Conservation (phyloP, 2,329 filamentous ascomycete genomes). For the Fusarium vanettenii region DNA sequence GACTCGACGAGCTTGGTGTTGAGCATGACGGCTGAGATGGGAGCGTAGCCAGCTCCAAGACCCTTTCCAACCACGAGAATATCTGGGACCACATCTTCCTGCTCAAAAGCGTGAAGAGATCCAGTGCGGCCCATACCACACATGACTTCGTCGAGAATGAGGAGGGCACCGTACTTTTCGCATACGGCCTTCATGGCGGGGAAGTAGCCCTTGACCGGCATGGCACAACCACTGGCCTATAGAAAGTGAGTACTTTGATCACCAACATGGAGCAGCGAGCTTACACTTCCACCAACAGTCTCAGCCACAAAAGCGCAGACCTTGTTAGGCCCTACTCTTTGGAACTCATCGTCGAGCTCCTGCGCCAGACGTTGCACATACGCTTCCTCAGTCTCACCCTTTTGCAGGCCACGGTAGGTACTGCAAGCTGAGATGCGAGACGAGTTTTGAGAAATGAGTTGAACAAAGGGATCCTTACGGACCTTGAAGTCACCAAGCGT, state of each 20-base stretch:
- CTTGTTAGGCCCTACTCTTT: constrained; percentile 56
- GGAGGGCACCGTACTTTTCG: constrained; percentile 64
- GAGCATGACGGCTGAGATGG: constrained; percentile 31
- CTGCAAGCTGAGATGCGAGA: constrained; percentile 29
- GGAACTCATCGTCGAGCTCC: constrained; percentile 62
- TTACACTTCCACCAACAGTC: constrained; percentile 50
- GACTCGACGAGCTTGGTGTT: constrained; percentile 27
- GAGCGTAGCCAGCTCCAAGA: constrained; percentile 56
- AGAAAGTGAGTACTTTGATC: not conserved
- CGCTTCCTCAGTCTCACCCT: constrained; percentile 50
- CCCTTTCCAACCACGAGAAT: constrained; percentile 75
- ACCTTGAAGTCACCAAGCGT: constrained; percentile 35
- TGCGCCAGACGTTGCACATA: constrained; percentile 54
- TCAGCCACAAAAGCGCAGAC: constrained; percentile 63
- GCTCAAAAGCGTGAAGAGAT: constrained; percentile 72
- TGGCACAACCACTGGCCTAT: constrained; percentile 35
- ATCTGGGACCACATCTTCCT: constrained; percentile 69
- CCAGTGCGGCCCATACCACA: constrained; percentile 73
- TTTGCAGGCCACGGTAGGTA: constrained; percentile 34
- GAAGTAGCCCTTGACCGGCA: constrained; percentile 59
- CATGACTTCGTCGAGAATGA: constrained; percentile 75
- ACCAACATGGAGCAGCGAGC: not conserved
- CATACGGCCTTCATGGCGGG: constrained; percentile 65
- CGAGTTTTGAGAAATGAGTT: constrained; percentile 28
- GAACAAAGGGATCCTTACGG: constrained; percentile 34